A percentile compares a stretch with the other conserved stretches of the same genome.
These are phyloP conservation scores for Drechslerella dactyloides DNA, from an alignment of 2,329 filamentous ascomycete species.

Conservation along the genomic window DNA sequence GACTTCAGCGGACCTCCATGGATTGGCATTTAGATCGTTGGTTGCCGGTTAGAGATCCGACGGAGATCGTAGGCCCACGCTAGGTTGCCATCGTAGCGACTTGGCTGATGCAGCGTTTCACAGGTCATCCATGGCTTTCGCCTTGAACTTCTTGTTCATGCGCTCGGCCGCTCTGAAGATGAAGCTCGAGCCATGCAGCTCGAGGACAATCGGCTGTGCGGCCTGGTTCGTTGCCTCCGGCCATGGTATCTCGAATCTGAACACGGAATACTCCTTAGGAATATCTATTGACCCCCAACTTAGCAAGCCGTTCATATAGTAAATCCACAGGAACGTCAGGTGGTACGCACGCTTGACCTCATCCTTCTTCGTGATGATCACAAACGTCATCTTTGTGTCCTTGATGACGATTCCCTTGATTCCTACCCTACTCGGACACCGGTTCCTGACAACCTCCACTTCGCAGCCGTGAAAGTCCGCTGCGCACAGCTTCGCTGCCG, in stretches of 20 bases:
- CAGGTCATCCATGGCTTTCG: slow-evolving; percentile 76
- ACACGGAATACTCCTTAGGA: slow-evolving; percentile 89
- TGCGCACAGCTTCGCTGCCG: slow-evolving; percentile 71
- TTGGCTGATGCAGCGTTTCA: slow-evolving; percentile 61
- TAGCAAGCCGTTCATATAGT: too few species aligned
- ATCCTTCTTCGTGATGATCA: slow-evolving; percentile 76
- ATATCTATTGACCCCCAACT: slow-evolving; percentile 62
- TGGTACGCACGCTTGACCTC: slow-evolving; percentile 71
- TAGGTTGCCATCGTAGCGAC: not conserved
- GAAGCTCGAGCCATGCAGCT: slow-evolving; percentile 87
- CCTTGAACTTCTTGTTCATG: slow-evolving; percentile 89
- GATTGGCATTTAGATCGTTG: too few species aligned
- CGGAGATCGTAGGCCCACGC: too few species aligned
- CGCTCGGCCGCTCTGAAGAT: slow-evolving; percentile 81
- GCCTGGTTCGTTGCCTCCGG: slow-evolving; percentile 52
- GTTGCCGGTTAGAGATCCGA: too few species aligned
- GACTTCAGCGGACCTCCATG: too few species aligned
- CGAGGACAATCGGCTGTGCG: slow-evolving; percentile 70
- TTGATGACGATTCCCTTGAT: slow-evolving; percentile 84
- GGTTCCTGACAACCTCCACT: slow-evolving; percentile 80
- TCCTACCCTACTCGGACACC: slow-evolving; percentile 81
- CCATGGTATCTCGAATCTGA: slow-evolving; percentile 73
- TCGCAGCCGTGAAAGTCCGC: slow-evolving; percentile 91
- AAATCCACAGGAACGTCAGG: not conserved
- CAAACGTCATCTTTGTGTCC: slow-evolving; percentile 85